phyloP scores from a whole-genome alignment of 108 stramenopile genomes.

The Nitzschia inconspicua region DNA sequence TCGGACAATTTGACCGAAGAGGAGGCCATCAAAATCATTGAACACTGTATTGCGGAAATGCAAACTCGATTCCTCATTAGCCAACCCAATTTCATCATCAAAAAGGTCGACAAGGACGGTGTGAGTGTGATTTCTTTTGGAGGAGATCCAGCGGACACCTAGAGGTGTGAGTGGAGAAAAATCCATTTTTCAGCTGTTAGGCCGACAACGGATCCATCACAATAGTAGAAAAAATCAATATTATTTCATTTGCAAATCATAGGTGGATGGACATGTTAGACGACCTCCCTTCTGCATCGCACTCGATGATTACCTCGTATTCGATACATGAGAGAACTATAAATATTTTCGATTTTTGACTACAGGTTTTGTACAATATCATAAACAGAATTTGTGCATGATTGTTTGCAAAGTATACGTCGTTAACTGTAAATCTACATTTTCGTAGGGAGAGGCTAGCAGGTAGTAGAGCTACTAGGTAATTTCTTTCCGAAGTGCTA shows the following conservation, averaged over 20 bases:
- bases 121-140: slow-evolving; percentile 71
- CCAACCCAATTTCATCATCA: slow-evolving; percentile 94
- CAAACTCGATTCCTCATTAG: slow-evolving; percentile 88
- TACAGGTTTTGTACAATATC: too few species aligned
- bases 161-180: background rate
- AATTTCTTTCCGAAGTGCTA: too few species aligned
- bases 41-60: slow-evolving; percentile 90
- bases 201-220: background rate
- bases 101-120: slow-evolving; percentile 91
- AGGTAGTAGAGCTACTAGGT: too few species aligned
- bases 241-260: background rate
- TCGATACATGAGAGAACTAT: background rate
- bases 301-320: background rate
- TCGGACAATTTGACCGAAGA: slow-evolving; percentile 74
- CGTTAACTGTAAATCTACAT: too few species aligned
- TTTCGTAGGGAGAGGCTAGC: too few species aligned
- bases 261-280: background rate
- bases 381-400: too few species aligned
- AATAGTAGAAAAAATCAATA: background rate
- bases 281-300: background rate
- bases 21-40: slow-evolving; percentile 78
- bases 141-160: slow-evolving; percentile 75
- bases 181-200: background rate
- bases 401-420: too few species aligned
- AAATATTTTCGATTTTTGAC: too few species aligned